A percentile compares a stretch with the other conserved stretches of the same genome.
Conservation (phyloP, 768 basidiomycete genomes). For the Imleria badia region DNA sequence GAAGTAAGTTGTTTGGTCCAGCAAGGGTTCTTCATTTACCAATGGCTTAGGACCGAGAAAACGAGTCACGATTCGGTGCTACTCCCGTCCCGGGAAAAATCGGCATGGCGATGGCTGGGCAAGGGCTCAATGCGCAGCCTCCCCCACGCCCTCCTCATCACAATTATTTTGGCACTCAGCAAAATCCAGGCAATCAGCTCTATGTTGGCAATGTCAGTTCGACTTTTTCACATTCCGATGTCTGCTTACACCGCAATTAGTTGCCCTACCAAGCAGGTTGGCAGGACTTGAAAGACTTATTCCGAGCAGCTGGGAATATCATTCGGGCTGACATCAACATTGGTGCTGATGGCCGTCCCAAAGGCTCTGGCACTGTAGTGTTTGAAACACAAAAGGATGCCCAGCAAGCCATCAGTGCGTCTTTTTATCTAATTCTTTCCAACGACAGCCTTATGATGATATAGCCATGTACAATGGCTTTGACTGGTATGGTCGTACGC, state of each 20-base stretch:
- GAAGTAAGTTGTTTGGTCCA: slow-evolving; percentile 56
- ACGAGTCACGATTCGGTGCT: slow-evolving; percentile 92
- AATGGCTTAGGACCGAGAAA: slow-evolving; percentile 82
- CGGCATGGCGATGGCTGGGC: slow-evolving; percentile 95
- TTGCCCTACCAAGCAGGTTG: slow-evolving; percentile 96
- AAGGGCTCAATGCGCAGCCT: slow-evolving; percentile 73
- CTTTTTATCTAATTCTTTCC: background rate
- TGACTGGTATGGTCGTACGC: slow-evolving; percentile 93
- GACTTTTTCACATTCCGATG: background rate
- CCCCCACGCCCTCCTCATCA: slow-evolving; percentile 83
- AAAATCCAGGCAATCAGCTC: slow-evolving; percentile 82
- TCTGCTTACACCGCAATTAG: slow-evolving; percentile 39
- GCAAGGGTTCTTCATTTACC: background rate
- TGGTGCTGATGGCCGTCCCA: slow-evolving; percentile 88
- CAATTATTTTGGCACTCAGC: slow-evolving; percentile 59
- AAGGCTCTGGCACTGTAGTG: slow-evolving; percentile 97
- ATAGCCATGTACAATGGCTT: slow-evolving; percentile 95
- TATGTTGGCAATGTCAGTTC: slow-evolving; percentile 84
- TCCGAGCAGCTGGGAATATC: slow-evolving; percentile 93
- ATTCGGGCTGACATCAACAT: slow-evolving; percentile 95
- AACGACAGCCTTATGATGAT: background rate
- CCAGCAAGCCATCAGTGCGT: slow-evolving; percentile 85
- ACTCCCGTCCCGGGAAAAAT: slow-evolving; percentile 96
- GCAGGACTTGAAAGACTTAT: slow-evolving; percentile 98
- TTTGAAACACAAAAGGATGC: slow-evolving; percentile 92